These are phyloP conservation scores for Phaeomoniella chlamydospora DNA, from an alignment of 2,329 filamentous ascomycete species.

Conservation along the genomic window DNA sequence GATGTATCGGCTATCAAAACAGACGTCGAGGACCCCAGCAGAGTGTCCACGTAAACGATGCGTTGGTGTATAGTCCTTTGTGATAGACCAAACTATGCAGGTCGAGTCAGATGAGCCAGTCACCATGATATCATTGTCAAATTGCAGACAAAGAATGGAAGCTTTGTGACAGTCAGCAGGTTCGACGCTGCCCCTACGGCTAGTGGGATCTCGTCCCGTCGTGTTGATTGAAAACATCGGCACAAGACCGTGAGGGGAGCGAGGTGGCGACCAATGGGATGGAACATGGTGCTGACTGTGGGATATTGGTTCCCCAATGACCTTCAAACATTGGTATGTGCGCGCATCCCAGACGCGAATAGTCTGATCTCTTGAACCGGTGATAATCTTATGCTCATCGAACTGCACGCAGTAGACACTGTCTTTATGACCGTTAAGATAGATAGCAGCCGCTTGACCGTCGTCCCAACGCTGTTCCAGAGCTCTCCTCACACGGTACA, in stretches of 20 bases:
- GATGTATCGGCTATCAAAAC: conserved; percentile 83
- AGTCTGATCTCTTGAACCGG: conserved; percentile 86
- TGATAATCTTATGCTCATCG: conserved; percentile 97
- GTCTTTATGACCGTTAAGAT: conserved; percentile 84
- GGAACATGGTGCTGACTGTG: conserved; percentile 34
- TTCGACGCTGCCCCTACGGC: conserved; percentile 36
- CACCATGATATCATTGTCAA: conserved; percentile 82
- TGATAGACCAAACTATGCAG: conserved; percentile 82
- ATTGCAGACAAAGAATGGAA: conserved; percentile 89
- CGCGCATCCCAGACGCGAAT: conserved; percentile 94
- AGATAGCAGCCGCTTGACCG: conserved; percentile 66
- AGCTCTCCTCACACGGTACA: conserved; percentile 63
- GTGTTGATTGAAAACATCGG: conserved; percentile 34
- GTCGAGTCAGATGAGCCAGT: conserved; percentile 87
- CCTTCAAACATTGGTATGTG: conserved; percentile 67
- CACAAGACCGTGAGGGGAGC: conserved; percentile 22
- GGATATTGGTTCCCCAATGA: conserved; percentile 59
- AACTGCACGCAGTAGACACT: conserved; percentile 98
- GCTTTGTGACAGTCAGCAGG: conserved; percentile 50
- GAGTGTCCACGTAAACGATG: conserved; percentile 64
- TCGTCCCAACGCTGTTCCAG: conserved; percentile 69
- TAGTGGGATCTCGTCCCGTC: conserved; percentile 26
- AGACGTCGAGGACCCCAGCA: conserved; percentile 83
- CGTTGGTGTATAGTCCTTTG: conserved; percentile 63
- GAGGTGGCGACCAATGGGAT: conserved; percentile 40